Evolutionary conservation across 371 early-diverging fungal genomes (phyloP), one percentile per base, ranked within the genome.

Genomic region (Batkoa obscura): DNA sequence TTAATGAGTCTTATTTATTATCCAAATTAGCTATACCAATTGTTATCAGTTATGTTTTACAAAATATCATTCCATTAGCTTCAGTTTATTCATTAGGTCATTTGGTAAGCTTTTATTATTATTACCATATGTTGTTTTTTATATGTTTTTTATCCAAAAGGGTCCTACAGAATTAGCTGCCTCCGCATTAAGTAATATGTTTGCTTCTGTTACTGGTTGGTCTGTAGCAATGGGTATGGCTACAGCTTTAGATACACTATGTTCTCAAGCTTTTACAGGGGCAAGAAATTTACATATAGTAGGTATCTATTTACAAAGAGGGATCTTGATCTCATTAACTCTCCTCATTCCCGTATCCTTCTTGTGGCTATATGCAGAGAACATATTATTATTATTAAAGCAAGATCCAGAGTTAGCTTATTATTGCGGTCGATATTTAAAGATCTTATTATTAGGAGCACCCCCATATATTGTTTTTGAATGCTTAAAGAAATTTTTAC

Each of bases 181-280:
- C 1, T 23, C 59, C 2, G 57, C 65, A 2, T 48, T 62, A 39
- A 54, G 51, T 10, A 53, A 56, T 8, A 62, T 62, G 62, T 82
- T 82, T 61, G 81, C 83, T 31, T 81, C 83, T 43, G 86, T 93
- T 4, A 81, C 88, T 10, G 89, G 88, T 30, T 83, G 79, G 73
- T 83, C 82, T 8, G 68, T 88, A 43, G 79, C 84, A 4, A 79
- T 83, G 34, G 90, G 88, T 42, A 71, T 80, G 50, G 76, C 84
- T 3, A 78, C 87, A 39, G 91, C 86, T 0, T 69, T 94, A 33
- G 92, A 94, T 64, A 89, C 91, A 4, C 70, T 94, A 43, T 89
- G 90, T 60, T 80, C 84, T 23, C 92, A 94, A 66, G 78, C 86
- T 31, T 86, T 71, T 64, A 88, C 90, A 0, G 52, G 45, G 2